Evolutionary conservation across 805 yeast species (phyloP).

Genomic region (Ogataea paraovalis): DNA sequence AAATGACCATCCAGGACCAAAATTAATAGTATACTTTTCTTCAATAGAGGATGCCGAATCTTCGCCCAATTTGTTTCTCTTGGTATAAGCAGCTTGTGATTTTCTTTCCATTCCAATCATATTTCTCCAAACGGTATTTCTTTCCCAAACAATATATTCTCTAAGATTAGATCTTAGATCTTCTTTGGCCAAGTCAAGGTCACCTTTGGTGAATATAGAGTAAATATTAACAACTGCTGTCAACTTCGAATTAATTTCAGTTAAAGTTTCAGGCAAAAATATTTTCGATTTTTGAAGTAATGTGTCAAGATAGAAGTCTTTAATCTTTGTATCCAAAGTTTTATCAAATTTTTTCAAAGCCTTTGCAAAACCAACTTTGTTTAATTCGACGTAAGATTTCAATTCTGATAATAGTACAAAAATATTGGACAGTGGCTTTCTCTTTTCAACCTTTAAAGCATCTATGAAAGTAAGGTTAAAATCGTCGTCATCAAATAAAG

Average conservation of each 20-base stretch:
- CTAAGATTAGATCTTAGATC: conserved; percentile 57
- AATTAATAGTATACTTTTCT: conserved; percentile 20
- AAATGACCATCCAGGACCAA: conserved; percentile 29
- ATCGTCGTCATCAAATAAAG: conserved; percentile 34
- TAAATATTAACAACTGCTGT: conserved; percentile 38
- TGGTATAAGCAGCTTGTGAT: conserved; percentile 63
- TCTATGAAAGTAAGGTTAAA: conserved; percentile 37
- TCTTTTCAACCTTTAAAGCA: conserved; percentile 59
- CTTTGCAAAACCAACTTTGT: conserved; percentile 84
- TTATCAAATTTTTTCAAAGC: conserved; percentile 92
- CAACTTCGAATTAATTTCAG: conserved; percentile 47
- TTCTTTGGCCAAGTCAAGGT: conserved; percentile 37
- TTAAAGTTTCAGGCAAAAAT: conserved; percentile 48
- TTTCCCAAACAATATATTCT: conserved; percentile 95
- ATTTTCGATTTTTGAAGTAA: conserved; percentile 39
- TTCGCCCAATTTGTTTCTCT: conserved; percentile 26
- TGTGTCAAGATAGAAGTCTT: conserved; percentile 50
- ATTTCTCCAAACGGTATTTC: conserved; percentile 97
- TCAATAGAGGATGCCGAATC: conserved; percentile 14
- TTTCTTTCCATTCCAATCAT: conserved; percentile 88
- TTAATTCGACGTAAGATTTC: conserved; percentile 77
- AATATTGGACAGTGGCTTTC: conserved; percentile 58
- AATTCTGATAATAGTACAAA: conserved; percentile 79
- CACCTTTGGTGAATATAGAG: conserved; percentile 36
- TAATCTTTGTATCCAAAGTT: conserved; percentile 58